A percentile compares a stretch with the other conserved stretches of the same genome.
Evolutionary conservation across 2,329 filamentous ascomycete species (phyloP).

Genomic region (Botrytis squamosa): DNA sequence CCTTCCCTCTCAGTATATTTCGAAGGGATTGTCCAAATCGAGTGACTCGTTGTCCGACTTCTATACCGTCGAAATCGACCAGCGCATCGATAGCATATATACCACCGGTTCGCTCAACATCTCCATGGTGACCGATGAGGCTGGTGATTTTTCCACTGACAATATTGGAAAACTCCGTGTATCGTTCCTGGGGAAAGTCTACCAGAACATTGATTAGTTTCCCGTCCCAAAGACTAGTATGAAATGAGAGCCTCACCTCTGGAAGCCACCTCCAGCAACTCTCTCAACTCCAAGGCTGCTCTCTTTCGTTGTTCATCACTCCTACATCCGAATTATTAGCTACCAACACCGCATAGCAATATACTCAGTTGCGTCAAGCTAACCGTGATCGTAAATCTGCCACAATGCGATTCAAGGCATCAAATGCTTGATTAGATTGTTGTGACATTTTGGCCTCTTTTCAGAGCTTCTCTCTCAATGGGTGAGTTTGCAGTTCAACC

Average conservation of each 20-base stretch:
- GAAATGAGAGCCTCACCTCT: slow-evolving; percentile 34
- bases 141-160: slow-evolving; percentile 65
- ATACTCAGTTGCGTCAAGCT: slow-evolving; percentile 27
- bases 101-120: slow-evolving; percentile 86
- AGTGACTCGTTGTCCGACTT: slow-evolving; percentile 89
- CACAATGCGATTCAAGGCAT: slow-evolving; percentile 37
- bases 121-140: slow-evolving; percentile 80
- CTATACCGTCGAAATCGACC: slow-evolving; percentile 94
- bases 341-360: not conserved
- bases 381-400: slow-evolving; percentile 38
- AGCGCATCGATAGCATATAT: slow-evolving; percentile 89
- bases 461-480: slow-evolving; percentile 20
- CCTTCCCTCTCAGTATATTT: slow-evolving; percentile 83
- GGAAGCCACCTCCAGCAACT: slow-evolving; percentile 38
- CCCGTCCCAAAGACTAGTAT: not conserved
- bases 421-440: slow-evolving; percentile 35
- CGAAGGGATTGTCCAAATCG: slow-evolving; percentile 90
- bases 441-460: slow-evolving; percentile 38
- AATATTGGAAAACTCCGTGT: slow-evolving; percentile 66
- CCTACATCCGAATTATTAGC: slow-evolving; percentile 25
- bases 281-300: slow-evolving; percentile 39
- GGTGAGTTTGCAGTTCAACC: slow-evolving; percentile 21
- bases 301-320: slow-evolving; percentile 39
- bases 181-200: slow-evolving; percentile 81
- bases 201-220: not conserved